Evolutionary conservation across 2,329 filamentous ascomycete species (phyloP).

Genomic region (Ascochyta fabae): DNA sequence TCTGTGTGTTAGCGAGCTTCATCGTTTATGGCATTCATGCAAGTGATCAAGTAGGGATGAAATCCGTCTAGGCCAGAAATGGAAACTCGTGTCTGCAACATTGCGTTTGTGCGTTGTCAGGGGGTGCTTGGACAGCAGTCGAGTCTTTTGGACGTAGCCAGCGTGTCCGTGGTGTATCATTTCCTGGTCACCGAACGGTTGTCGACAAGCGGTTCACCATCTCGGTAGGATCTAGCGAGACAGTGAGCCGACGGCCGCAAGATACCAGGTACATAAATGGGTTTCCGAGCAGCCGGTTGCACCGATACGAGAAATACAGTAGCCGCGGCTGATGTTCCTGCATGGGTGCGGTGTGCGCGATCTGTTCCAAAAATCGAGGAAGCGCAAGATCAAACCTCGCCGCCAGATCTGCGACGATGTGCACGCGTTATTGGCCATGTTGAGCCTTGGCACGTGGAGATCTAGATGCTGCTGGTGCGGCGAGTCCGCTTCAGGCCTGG

Average conservation of each 20-base stretch:
- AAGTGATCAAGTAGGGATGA: constrained; percentile 4
- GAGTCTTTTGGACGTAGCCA: no score
- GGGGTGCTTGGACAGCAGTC: not conserved
- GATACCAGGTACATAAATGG: not conserved
- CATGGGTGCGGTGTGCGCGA: constrained; percentile 17
- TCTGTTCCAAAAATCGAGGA: constrained; percentile 15
- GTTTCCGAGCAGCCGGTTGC: not conserved
- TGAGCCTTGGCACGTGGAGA: constrained; percentile 18
- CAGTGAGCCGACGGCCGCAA: not conserved
- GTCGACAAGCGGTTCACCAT: no score
- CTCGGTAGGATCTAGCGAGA: not conserved
- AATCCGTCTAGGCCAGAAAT: not conserved
- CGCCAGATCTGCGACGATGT: constrained; percentile 24
- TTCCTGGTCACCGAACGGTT: no score
- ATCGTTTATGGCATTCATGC: not conserved
- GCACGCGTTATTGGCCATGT: constrained; percentile 18
- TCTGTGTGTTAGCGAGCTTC: constrained; percentile 51
- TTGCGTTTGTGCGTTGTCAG: not conserved
- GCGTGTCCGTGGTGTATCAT: no score
- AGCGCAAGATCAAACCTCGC: constrained; percentile 14
- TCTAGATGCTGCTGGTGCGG: constrained; percentile 18
- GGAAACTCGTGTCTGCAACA: not conserved
- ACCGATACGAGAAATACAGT: constrained; percentile 1
- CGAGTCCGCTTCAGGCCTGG: constrained; percentile 26
- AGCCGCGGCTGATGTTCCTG: constrained; percentile 16